Conservation (phyloP, 768 basidiomycete genomes). For the Boletellus ananas region DNA sequence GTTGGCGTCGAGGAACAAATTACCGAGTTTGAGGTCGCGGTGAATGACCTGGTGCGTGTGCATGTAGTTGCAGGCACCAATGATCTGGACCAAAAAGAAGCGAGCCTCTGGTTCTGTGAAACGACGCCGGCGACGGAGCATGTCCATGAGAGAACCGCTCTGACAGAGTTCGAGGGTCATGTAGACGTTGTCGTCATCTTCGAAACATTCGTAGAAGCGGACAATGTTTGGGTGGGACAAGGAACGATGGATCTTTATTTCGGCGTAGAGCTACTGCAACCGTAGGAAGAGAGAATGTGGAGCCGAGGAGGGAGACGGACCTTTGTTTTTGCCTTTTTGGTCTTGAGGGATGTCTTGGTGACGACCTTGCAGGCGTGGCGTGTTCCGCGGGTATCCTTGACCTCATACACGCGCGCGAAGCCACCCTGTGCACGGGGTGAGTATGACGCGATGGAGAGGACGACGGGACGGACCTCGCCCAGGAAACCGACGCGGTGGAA, state of each 20-base stretch:
- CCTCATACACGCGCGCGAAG: conserved; percentile 95
- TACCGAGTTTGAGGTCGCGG: conserved; percentile 94
- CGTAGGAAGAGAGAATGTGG: conserved; percentile 1
- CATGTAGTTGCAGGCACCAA: conserved; percentile 97
- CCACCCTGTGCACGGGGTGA: conserved; percentile 55
- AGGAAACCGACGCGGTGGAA: conserved; percentile 78
- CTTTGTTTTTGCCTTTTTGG: conserved; percentile 97
- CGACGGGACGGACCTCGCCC: conserved; percentile 61
- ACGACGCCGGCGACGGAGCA: conserved; percentile 80
- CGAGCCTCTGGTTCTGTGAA: conserved; percentile 92
- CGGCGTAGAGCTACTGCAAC: conserved; percentile 78
- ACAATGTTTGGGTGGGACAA: conserved; percentile 93
- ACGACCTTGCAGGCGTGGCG: conserved; percentile 91
- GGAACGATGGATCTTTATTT: conserved; percentile 96
- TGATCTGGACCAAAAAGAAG: conserved; percentile 90
- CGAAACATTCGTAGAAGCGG: conserved; percentile 88
- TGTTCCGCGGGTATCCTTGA: conserved; percentile 63
- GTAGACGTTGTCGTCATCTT: conserved; percentile 94
- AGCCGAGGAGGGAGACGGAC: conserved; percentile 37
- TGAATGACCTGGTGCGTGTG: conserved; percentile 96
- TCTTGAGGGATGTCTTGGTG: conserved; percentile 86
- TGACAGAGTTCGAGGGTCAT: conserved; percentile 94
- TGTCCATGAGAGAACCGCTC: conserved; percentile 86
- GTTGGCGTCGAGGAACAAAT: conserved; percentile 83
- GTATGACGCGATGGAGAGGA: not conserved